Conservation (phyloP, 306 rosid genomes). For the Fagus sylvatica region DNA sequence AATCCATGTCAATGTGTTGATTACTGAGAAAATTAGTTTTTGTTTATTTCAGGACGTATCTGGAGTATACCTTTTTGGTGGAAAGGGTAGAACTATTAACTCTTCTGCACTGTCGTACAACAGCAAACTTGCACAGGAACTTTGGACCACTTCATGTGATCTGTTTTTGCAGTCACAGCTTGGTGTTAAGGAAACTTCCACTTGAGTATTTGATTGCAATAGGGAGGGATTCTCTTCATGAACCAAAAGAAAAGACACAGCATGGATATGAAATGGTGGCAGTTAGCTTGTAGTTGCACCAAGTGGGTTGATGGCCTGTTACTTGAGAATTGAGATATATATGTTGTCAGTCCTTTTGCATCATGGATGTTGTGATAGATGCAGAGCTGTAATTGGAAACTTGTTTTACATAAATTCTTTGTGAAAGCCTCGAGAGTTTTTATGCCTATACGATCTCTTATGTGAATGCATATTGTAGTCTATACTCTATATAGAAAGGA, state of each 20-base stretch:
- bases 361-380: neutral
- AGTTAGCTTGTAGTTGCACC: neutral
- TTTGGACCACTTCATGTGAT: conserved; percentile 67
- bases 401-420: neutral
- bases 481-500: neutral
- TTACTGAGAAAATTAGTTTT: neutral
- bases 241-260: neutral
- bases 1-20: neutral
- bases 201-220: conserved; percentile 22
- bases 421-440: neutral
- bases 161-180: conserved; percentile 53
- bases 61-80: conserved; percentile 79
- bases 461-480: neutral
- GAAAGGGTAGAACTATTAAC: conserved; percentile 56
- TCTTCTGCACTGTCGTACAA: conserved; percentile 59
- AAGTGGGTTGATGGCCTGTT: conserved; percentile 16
- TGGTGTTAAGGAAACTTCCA: conserved; percentile 30
- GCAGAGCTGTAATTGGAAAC: neutral
- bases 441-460: neutral
- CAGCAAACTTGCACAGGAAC: conserved; percentile 56
- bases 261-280: neutral
- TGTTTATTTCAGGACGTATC: conserved; percentile 61
- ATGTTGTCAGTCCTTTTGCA: neutral
- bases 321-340: neutral
- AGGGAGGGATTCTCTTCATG: neutral